These are phyloP conservation scores for Gossypium gossypioides DNA, from an alignment of 441 rosid genomes.

Conservation along the genomic window DNA sequence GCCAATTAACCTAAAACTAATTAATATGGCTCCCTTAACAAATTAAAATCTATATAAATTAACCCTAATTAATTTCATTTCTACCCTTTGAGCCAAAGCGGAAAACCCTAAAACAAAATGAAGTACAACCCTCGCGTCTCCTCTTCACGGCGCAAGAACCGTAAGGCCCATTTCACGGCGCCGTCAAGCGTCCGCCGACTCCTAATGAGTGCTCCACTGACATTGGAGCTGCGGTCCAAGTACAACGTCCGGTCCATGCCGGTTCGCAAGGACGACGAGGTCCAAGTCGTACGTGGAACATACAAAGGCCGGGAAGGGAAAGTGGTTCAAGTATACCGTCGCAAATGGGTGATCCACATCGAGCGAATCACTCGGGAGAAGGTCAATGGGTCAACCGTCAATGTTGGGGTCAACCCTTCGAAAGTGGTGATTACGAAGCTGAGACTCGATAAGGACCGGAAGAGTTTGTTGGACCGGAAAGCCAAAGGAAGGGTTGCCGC, in stretches of 20 bases:
- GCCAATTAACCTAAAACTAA: too few relatives aligned
- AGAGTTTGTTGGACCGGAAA: conserved; percentile 59
- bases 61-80: too few relatives aligned
- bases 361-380: conserved; percentile 79
- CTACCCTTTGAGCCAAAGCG: too few relatives aligned
- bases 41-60: too few relatives aligned
- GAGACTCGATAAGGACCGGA: conserved; percentile 65
- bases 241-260: conserved; percentile 78
- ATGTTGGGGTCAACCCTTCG: conserved; percentile 67
- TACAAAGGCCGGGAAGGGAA: conserved; percentile 78
- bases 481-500: conserved; percentile 69
- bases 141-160: conserved; percentile 71
- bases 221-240: conserved; percentile 59
- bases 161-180: conserved; percentile 75
- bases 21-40: too few relatives aligned
- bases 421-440: conserved; percentile 70
- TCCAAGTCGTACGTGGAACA: conserved; percentile 67
- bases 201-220: conserved; percentile 59
- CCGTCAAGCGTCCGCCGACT: conserved; percentile 63
- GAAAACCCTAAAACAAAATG: conserved; percentile 25
- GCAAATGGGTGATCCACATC: conserved; percentile 84
- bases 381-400: conserved; percentile 72
- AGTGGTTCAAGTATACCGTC: conserved; percentile 70
- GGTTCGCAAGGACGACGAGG: conserved; percentile 76
- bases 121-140: conserved; percentile 70